These are phyloP conservation scores for Borealophlyctis nickersoniae DNA, from an alignment of 192 early-diverging fungal genomes.

Conservation along the genomic window DNA sequence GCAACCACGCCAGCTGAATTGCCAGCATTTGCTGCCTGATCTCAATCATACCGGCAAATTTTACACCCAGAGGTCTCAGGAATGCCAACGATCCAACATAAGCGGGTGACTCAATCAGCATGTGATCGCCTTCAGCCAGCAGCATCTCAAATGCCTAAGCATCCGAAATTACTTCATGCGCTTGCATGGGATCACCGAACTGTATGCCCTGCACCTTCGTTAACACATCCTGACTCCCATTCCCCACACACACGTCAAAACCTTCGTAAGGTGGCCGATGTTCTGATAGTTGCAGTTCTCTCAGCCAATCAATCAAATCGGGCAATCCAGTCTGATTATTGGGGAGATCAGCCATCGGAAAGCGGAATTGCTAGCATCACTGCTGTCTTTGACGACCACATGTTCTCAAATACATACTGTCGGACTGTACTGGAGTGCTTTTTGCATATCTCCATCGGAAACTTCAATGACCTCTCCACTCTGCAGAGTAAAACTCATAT, in stretches of 20 bases:
- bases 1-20: no score
- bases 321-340: slow-evolving; percentile 46
- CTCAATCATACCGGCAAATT: slow-evolving; percentile 29
- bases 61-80: slow-evolving; percentile 39
- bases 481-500: slow-evolving; percentile 39
- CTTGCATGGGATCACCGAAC: background rate
- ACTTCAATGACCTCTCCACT: slow-evolving; percentile 40
- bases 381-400: background rate
- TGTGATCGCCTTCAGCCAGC: slow-evolving; percentile 31
- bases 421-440: slow-evolving; percentile 48
- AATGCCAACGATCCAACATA: slow-evolving; percentile 53
- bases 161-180: background rate
- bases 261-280: slow-evolving; percentile 39
- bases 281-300: slow-evolving; percentile 40
- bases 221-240: slow-evolving; percentile 54
- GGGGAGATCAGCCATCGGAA: background rate
- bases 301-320: slow-evolving; percentile 45
- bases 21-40: no score
- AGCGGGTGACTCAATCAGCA: slow-evolving; percentile 49
- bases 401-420: slow-evolving; percentile 20
- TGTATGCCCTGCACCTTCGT: slow-evolving; percentile 36
- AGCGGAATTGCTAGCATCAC: no score
- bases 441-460: slow-evolving; percentile 27
- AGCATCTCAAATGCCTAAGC: slow-evolving; percentile 54
- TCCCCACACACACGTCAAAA: slow-evolving; percentile 53